Evolutionary conservation across 1,284 basidiomycete species (phyloP).

Genomic region (Lentinula novae-zelandiae): DNA sequence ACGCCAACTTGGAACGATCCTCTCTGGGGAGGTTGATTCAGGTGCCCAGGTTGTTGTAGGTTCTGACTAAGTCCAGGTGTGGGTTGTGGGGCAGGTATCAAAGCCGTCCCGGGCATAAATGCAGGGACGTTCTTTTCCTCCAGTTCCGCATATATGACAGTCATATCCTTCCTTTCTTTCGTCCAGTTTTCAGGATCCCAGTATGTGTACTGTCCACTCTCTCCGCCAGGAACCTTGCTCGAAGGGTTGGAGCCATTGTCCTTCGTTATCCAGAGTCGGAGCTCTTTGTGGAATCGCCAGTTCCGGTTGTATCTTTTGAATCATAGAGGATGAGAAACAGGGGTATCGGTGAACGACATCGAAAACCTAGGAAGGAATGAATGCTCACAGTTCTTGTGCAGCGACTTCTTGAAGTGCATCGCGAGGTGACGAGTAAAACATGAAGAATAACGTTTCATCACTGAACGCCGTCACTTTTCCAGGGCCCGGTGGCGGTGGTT

Average conservation of each 20-base stretch:
- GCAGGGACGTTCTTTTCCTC: conserved; percentile 79
- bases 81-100: conserved; percentile 37
- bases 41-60: conserved; percentile 17
- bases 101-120: conserved; percentile 51
- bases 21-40: conserved; percentile 34
- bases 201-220: conserved; percentile 87
- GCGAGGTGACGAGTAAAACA: conserved; percentile 95
- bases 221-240: conserved; percentile 86
- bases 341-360: background rate
- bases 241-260: conserved; percentile 81
- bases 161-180: conserved; percentile 84
- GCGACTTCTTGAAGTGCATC: conserved; percentile 95
- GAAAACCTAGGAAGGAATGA: background rate
- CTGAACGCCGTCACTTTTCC: conserved; percentile 87
- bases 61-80: conserved; percentile 19
- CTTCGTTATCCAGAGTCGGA: conserved; percentile 94
- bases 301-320: conserved; percentile 82
- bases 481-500: conserved; percentile 85
- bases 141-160: conserved; percentile 80
- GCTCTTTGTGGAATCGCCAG: conserved; percentile 97
- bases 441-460: conserved; percentile 98
- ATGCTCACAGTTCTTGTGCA: conserved; percentile 87
- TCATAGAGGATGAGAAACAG: background rate
- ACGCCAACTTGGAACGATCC: conserved; percentile 42
- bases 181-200: conserved; percentile 91